Evolutionary conservation across 2,329 filamentous ascomycete species (phyloP), one percentile per base, ranked within the genome.

Genomic region (Pyrenochaeta sp.): DNA sequence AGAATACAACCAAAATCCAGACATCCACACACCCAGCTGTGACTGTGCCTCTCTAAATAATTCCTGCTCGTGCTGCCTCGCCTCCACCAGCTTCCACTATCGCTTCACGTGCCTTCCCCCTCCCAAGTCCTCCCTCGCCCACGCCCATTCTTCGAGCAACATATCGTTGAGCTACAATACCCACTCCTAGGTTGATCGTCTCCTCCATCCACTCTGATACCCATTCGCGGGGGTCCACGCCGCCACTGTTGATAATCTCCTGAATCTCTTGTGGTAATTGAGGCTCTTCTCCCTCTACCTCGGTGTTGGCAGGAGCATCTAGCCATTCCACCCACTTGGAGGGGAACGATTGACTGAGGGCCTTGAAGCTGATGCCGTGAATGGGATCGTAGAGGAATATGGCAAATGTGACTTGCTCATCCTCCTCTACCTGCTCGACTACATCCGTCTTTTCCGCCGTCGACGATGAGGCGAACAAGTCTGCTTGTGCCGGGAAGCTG

Each of bases 171-270:
- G 94, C 94, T 3, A 97, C 87, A 6, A 96, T 78, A 13, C 94
- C 93, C 0, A 95, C 83, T 3, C 85, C 83, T 35, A 97, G 76
- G 27, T 79, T 84, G 21, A 99, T 79, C 0, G 86, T 77, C 74
- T 97, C 93, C 74, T 97, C 93, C 32, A 99, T 82, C 94, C 94
- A 99, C 72, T 97, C 94, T 3, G 92, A 88, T 24, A 96, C 89
- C 94, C 94, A 99, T 71, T 99, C 94, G 44, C 94, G 81, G 0
- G 94, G 94, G 65, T 99, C 94, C 2, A 97, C 90, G 7, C 84
- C 85, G 11, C 85, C 85, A 37, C 73, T 77, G 42, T 82, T 76
- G 35, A 99, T 84, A 52, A 97, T 96, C 55, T 93, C 89, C 15
- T 83, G 81, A 60, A 99, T 96, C 64, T 92, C 90, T 19, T 90